Conservation (phyloP, 2,329 filamentous ascomycete genomes). For the Calcarisporium arbuscula region DNA sequence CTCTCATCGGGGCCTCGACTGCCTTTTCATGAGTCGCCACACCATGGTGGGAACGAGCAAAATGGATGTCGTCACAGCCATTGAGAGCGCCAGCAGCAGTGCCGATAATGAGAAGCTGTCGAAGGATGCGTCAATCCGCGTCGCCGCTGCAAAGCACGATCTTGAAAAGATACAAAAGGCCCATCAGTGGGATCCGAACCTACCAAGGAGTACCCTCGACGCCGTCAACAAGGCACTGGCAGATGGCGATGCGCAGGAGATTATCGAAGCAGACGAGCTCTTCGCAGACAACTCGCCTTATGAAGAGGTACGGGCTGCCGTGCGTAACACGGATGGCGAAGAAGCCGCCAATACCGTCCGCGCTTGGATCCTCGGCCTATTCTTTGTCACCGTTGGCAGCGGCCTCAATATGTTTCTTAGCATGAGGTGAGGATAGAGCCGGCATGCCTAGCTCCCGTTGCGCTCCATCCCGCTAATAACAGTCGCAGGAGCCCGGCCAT, state of each 20-base stretch:
- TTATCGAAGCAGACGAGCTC: slow-evolving; percentile 22
- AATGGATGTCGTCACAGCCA: too few species aligned
- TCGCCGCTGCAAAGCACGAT: slow-evolving; percentile 3
- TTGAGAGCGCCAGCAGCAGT: too few species aligned
- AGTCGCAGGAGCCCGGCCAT: slow-evolving; percentile 35
- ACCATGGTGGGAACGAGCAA: too few species aligned
- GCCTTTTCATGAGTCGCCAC: too few species aligned
- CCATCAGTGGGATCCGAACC: slow-evolving; percentile 28
- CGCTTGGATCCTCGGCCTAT: slow-evolving; percentile 37
- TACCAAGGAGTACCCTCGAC: slow-evolving; percentile 25
- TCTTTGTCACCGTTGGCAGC: slow-evolving; percentile 38
- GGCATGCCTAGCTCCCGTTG: too few species aligned
- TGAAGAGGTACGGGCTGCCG: slow-evolving; percentile 20
- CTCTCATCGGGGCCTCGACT: too few species aligned
- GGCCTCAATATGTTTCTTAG: slow-evolving; percentile 41
- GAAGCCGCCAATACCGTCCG: slow-evolving; percentile 29
- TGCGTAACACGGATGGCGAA: slow-evolving; percentile 35
- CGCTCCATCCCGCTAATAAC: too few species aligned
- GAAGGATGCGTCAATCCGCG: too few species aligned
- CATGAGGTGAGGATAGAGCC: too few species aligned
- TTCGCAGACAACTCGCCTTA: slow-evolving; percentile 30
- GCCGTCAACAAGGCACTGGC: slow-evolving; percentile 22
- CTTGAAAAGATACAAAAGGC: slow-evolving; percentile 17
- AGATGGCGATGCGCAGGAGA: slow-evolving; percentile 23
- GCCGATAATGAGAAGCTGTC: too few species aligned